Percentiles rank a stretch among this genome's conserved stretches.
Conservation (phyloP, 768 basidiomycete genomes). For the Tylopilus cervinicoccineus region DNA sequence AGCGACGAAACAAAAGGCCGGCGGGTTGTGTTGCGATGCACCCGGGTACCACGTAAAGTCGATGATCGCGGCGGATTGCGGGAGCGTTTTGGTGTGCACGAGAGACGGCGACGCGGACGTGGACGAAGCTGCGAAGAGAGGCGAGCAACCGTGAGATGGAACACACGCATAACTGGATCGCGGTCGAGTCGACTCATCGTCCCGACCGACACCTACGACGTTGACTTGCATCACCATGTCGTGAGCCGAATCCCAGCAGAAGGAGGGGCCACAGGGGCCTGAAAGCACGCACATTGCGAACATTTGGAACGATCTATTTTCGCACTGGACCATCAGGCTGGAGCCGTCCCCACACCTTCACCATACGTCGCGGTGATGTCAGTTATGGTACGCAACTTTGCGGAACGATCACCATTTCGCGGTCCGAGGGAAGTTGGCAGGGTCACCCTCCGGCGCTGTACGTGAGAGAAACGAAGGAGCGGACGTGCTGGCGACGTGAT, state of each 20-base stretch:
- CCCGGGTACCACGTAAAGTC: conserved; percentile 85
- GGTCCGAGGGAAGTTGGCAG: conserved; percentile 49
- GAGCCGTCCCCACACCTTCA: conserved; percentile 76
- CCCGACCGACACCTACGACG: not conserved
- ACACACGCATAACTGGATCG: too few relatives aligned
- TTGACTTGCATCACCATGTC: not conserved
- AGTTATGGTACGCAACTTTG: not conserved
- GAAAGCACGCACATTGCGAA: conserved; percentile 40
- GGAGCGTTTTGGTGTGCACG: conserved; percentile 27
- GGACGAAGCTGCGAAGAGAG: not conserved
- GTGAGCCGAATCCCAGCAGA: not conserved
- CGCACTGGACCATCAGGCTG: conserved; percentile 61
- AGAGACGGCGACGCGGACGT: not conserved
- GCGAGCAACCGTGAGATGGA: not conserved
- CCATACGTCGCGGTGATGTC: not conserved
- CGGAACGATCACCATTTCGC: conserved; percentile 49
- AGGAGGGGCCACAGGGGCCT: not conserved
- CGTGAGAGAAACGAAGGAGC: conserved; percentile 4
- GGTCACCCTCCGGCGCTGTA: conserved; percentile 20
- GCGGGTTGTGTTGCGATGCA: conserved; percentile 53
- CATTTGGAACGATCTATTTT: conserved; percentile 62
- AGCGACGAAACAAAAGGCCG: conserved; percentile 77
- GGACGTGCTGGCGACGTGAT: conserved; percentile 22
- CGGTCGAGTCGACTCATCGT: not conserved
- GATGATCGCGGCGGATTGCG: conserved; percentile 68